Conservation (phyloP, 129 eudicot genomes). For the Lactuca sativa region DNA sequence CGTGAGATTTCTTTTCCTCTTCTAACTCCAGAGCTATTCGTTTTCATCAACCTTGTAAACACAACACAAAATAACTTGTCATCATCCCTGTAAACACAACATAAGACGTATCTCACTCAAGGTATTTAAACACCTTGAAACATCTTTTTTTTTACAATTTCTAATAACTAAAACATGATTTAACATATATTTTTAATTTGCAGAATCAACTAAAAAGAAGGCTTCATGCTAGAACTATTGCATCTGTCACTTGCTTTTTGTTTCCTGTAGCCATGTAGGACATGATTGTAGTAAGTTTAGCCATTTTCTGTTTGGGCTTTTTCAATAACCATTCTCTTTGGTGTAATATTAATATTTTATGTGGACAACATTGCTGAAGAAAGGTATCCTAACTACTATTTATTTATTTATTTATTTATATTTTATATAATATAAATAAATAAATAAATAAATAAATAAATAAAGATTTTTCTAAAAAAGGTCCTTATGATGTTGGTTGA, state of each 20-base stretch:
- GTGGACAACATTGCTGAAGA: slow-evolving; percentile 93
- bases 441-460: too few species aligned
- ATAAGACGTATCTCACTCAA: slow-evolving; percentile 88
- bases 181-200: neutral
- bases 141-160: neutral
- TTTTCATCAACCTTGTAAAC: neutral
- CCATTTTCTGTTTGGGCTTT: slow-evolving; percentile 89
- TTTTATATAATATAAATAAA: neutral
- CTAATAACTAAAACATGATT: neutral
- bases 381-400: slow-evolving; percentile 42
- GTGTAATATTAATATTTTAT: slow-evolving; percentile 73
- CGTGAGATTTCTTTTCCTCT: too few species aligned
- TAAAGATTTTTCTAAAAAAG: too few species aligned
- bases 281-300: slow-evolving; percentile 70
- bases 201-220: slow-evolving; percentile 93
- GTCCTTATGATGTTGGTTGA: too few species aligned
- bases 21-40: too few species aligned
- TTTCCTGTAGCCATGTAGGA: slow-evolving; percentile 99
- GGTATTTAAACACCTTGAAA: slow-evolving; percentile 41
- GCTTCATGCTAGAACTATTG: slow-evolving; percentile 83
- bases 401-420: neutral
- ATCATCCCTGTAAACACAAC: too few species aligned
- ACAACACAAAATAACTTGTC: too few species aligned
- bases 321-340: slow-evolving; percentile 69
- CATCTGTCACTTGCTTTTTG: slow-evolving; percentile 92